Conservation (phyloP, 768 basidiomycete genomes). For the Amanita fuliginea region DNA sequence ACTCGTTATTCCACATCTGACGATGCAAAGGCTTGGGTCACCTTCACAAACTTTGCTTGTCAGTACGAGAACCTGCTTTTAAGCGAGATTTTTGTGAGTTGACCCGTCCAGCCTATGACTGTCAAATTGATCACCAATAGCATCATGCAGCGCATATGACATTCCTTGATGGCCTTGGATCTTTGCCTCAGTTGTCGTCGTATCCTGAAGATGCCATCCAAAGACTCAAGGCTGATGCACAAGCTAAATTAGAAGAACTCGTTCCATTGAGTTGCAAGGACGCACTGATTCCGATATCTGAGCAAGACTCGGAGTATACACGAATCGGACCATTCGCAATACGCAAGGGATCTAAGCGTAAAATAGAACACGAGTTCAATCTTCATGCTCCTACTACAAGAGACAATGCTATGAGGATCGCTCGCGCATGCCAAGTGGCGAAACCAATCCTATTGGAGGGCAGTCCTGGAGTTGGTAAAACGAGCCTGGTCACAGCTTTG, state of each 20-base stretch:
- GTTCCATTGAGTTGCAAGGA: slow-evolving; percentile 32
- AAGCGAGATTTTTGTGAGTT: slow-evolving; percentile 58
- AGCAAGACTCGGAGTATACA: slow-evolving; percentile 26
- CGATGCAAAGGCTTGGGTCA: slow-evolving; percentile 70
- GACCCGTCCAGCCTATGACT: not conserved
- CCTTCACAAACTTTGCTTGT: slow-evolving; percentile 66
- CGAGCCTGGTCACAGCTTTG: slow-evolving; percentile 81
- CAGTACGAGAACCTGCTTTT: slow-evolving; percentile 22
- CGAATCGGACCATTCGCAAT: slow-evolving; percentile 72
- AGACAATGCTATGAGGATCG: slow-evolving; percentile 78
- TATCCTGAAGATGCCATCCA: slow-evolving; percentile 49
- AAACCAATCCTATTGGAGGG: slow-evolving; percentile 96
- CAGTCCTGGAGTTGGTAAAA: slow-evolving; percentile 97
- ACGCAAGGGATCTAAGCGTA: slow-evolving; percentile 37
- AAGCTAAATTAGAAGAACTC: slow-evolving; percentile 40
- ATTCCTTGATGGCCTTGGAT: slow-evolving; percentile 79
- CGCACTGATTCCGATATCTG: slow-evolving; percentile 14
- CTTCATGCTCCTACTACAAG: slow-evolving; percentile 82
- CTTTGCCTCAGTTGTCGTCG: slow-evolving; percentile 60
- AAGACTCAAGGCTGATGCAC: slow-evolving; percentile 51
- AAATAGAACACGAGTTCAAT: slow-evolving; percentile 46
- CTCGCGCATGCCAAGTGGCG: slow-evolving; percentile 78
- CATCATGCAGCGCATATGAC: slow-evolving; percentile 92
- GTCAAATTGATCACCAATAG: slow-evolving; percentile 27
- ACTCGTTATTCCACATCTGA: slow-evolving; percentile 3